phyloP scores from a whole-genome alignment of 1,284 basidiomycete species.

The Naganishia cerealis region DNA sequence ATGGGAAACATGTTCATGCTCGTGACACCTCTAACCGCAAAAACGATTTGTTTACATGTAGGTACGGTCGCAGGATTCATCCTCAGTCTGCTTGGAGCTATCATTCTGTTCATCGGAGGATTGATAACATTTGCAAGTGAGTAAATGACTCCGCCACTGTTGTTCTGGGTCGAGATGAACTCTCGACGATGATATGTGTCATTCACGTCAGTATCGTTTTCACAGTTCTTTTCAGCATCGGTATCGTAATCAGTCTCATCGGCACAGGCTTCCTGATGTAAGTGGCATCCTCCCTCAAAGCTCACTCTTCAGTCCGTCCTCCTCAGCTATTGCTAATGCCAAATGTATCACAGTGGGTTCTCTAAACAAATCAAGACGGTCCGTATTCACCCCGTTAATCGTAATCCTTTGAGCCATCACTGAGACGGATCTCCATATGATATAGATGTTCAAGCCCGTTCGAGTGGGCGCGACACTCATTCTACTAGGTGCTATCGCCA shows the following conservation, averaged over 20 bases:
- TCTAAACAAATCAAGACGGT: conserved; percentile 74
- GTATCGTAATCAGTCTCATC: conserved; percentile 75
- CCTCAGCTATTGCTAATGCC: not conserved
- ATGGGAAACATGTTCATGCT: conserved; percentile 42
- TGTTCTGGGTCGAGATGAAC: conserved; percentile 13
- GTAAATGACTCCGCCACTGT: conserved; percentile 45
- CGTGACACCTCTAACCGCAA: not conserved
- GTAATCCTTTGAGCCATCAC: not conserved
- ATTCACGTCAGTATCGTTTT: not conserved
- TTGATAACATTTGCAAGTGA: conserved; percentile 73
- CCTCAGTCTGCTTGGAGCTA: conserved; percentile 75
- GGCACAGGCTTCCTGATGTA: conserved; percentile 89
- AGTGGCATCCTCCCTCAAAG: conserved; percentile 56
- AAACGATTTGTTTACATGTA: conserved; percentile 29
- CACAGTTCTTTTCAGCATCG: conserved; percentile 76
- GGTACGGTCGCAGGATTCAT: conserved; percentile 70
- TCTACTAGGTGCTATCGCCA: conserved; percentile 71
- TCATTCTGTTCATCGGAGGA: conserved; percentile 72
- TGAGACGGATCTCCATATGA: not conserved
- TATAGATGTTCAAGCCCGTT: conserved; percentile 88
- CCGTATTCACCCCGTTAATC: conserved; percentile 40
- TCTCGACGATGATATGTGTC: not conserved
- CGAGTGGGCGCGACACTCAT: conserved; percentile 79
- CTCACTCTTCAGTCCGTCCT: conserved; percentile 15
- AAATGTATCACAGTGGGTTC: conserved; percentile 60